Percentiles rank a stretch among this genome's conserved stretches.
phyloP scores from a whole-genome alignment of 2,329 filamentous ascomycete species.

The Aureobasidium lini region DNA sequence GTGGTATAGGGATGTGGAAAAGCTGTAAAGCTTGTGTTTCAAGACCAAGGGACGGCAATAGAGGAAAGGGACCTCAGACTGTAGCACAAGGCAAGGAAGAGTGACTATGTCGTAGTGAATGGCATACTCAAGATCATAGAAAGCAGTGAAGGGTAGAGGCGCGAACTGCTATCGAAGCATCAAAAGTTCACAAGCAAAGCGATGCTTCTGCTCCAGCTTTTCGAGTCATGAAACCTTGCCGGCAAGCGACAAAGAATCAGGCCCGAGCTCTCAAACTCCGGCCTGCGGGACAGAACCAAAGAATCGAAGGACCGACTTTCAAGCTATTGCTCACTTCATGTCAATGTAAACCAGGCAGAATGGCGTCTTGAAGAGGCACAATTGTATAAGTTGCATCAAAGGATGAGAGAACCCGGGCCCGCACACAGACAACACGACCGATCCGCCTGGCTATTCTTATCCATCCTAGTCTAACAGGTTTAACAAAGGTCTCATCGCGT shows the following conservation, averaged over 20 bases:
- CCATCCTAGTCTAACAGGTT: not conserved
- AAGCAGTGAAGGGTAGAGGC: not conserved
- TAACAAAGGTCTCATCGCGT: conserved; percentile 12
- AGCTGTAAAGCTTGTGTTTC: not conserved
- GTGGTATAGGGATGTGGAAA: not conserved
- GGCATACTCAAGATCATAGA: not conserved
- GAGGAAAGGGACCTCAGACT: not conserved
- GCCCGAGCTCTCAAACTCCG: not conserved
- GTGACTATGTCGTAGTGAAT: not conserved
- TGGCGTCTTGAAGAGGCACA: not conserved
- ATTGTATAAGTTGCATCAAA: not conserved
- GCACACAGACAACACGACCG: not conserved
- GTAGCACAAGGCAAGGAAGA: not conserved
- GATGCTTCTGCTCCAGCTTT: conserved; percentile 11
- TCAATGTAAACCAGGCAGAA: not conserved
- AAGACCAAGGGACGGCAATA: not conserved
- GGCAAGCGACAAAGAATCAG: not conserved
- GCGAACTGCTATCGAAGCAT: not conserved
- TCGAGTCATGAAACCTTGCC: conserved; percentile 6
- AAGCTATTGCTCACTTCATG: not conserved
- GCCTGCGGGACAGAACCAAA: not conserved
- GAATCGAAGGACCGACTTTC: not conserved
- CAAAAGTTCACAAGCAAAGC: conserved; percentile 7
- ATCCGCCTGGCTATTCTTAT: not conserved
- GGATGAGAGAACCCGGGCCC: not conserved